phyloP scores from a whole-genome alignment of 2,329 filamentous ascomycete species.

The Fusarium sterilihyphosum region DNA sequence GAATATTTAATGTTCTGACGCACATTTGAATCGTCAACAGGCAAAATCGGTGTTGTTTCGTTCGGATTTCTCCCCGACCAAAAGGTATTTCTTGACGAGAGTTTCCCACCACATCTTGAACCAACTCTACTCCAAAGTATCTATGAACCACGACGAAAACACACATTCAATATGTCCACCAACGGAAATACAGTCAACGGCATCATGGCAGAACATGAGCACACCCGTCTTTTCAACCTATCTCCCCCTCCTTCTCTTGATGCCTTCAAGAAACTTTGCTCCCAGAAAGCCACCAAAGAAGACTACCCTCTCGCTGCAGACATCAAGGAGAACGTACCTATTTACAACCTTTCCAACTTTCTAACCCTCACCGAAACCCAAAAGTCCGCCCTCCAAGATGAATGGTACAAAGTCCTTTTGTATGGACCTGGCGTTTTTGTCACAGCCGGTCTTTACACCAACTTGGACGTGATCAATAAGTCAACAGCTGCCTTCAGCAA shows the following conservation, averaged over 20 bases:
- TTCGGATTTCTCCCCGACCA: constrained; percentile 8
- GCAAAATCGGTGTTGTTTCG: too few relatives aligned
- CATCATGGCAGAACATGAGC: constrained; percentile 10
- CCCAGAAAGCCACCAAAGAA: constrained; percentile 47
- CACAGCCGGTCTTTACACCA: constrained; percentile 62
- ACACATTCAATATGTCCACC: neutral
- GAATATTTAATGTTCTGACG: too few relatives aligned
- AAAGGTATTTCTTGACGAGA: neutral
- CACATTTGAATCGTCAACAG: neutral
- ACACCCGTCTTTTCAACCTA: constrained; percentile 37
- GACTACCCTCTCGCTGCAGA: constrained; percentile 59
- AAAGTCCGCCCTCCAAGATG: constrained; percentile 61
- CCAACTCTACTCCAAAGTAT: neutral
- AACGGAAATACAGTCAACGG: neutral
- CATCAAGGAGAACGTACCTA: constrained; percentile 62
- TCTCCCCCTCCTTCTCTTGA: constrained; percentile 51
- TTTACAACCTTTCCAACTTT: constrained; percentile 60
- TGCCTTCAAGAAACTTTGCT: constrained; percentile 57
- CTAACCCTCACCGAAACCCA: constrained; percentile 37
- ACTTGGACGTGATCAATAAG: constrained; percentile 53
- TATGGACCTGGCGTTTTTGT: constrained; percentile 69
- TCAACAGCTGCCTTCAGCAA: constrained; percentile 58
- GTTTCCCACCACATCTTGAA: neutral
- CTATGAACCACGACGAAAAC: neutral
- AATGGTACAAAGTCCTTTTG: constrained; percentile 67